These are phyloP conservation scores for Beta macrorhiza DNA, from an alignment of 179 eudicot species.

Conservation along the genomic window DNA sequence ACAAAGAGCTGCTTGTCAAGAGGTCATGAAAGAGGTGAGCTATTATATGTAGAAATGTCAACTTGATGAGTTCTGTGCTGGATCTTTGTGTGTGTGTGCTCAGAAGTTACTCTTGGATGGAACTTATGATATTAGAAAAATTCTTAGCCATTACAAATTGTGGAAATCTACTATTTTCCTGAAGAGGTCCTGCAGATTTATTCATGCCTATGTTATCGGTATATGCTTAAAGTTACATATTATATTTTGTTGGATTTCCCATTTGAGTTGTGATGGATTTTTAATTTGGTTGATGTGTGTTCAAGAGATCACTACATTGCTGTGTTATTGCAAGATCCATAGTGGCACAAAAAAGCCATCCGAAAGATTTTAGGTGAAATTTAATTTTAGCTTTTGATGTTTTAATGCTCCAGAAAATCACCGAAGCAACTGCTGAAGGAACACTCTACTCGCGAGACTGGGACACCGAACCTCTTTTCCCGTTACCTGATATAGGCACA, in stretches of 20 bases:
- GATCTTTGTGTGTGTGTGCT: neutral
- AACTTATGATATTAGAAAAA: neutral
- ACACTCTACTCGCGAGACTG: conserved; percentile 75
- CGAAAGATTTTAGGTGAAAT: neutral
- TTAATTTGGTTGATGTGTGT: neutral
- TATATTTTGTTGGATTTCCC: neutral
- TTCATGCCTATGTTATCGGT: neutral
- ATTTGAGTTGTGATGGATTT: conserved; percentile 1
- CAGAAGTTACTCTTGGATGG: neutral
- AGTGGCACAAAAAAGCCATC: neutral
- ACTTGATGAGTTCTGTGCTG: neutral
- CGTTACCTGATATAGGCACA: conserved; percentile 49
- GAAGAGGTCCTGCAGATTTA: neutral
- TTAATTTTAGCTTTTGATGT: conserved; percentile 1
- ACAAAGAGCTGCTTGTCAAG: conserved; percentile 76
- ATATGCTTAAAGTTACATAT: neutral
- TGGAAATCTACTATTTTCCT: neutral
- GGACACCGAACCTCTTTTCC: conserved; percentile 93
- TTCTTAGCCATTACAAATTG: neutral
- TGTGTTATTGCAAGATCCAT: neutral
- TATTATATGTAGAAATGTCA: neutral
- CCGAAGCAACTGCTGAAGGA: conserved; percentile 82
- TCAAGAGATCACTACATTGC: neutral
- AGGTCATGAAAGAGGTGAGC: conserved; percentile 77
- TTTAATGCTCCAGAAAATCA: conserved; percentile 56